These are phyloP conservation scores for Fraxinus ornus DNA, from an alignment of 305 asterid genomes.

Conservation along the genomic window DNA sequence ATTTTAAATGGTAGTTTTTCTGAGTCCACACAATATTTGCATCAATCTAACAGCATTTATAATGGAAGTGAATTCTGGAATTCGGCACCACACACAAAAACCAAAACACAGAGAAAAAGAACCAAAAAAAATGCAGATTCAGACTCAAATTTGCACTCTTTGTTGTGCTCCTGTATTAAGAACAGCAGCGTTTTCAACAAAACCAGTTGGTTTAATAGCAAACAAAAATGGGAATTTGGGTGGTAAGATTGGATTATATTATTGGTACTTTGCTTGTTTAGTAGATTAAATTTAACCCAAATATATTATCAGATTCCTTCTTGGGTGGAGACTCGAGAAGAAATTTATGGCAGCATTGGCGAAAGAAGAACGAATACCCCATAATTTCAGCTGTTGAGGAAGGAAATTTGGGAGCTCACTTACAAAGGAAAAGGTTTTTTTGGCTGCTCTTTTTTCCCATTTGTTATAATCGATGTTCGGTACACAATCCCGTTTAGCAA, in stretches of 20 bases:
- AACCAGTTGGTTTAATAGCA: constrained; percentile 18
- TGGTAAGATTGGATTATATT: constrained; percentile 26
- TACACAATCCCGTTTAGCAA: neutral
- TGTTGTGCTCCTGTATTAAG: constrained; percentile 12
- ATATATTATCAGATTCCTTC: constrained; percentile 14
- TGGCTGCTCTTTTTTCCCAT: neutral
- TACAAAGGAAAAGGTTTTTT: constrained; percentile 38
- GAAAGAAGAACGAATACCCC: constrained; percentile 22
- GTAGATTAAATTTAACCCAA: neutral
- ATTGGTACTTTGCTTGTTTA: neutral
- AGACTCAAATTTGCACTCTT: constrained; percentile 32
- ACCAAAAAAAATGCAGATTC: constrained; percentile 36
- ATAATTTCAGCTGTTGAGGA: constrained; percentile 39
- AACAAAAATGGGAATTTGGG: constrained; percentile 18
- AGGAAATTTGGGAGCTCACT: constrained; percentile 24
- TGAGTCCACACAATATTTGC: constrained; percentile 34
- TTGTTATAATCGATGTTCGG: neutral
- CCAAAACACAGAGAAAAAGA: neutral
- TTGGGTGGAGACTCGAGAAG: constrained; percentile 15
- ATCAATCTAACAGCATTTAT: neutral
- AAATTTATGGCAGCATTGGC: constrained; percentile 21
- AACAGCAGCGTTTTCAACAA: constrained; percentile 27
- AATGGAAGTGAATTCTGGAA: neutral
- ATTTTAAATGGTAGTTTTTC: constrained; percentile 22
- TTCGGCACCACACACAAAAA: constrained; percentile 19